Evolutionary conservation across 176 grass and related monocot species (phyloP).

Genomic region (Cenchrus fungigraminus): DNA sequence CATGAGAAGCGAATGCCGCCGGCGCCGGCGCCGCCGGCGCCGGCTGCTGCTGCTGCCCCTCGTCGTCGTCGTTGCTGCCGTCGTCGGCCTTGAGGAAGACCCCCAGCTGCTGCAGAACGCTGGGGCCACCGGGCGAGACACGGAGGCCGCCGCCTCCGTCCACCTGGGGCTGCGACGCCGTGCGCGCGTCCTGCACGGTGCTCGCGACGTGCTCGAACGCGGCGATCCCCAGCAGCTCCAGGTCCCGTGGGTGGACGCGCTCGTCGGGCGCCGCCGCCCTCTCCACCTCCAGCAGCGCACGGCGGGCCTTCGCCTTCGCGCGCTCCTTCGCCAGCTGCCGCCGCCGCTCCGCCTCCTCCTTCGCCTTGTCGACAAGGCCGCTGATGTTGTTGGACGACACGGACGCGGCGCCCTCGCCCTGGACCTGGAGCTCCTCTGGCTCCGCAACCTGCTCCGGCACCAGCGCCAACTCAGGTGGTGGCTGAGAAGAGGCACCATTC

Average conservation of each 20-base stretch:
- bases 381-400: background rate
- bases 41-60: background rate
- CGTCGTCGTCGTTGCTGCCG: background rate
- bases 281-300: constrained; percentile 15
- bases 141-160: background rate
- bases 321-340: constrained; percentile 12
- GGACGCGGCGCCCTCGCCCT: background rate
- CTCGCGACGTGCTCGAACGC: constrained; percentile 48
- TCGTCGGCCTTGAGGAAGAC: constrained; percentile 28
- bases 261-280: background rate
- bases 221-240: constrained; percentile 41
- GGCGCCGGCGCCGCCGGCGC: too few species aligned
- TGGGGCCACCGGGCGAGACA: background rate
- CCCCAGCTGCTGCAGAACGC: constrained; percentile 43
- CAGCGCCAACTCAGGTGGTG: background rate
- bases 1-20: background rate
- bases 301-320: constrained; percentile 25
- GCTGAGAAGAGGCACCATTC: background rate
- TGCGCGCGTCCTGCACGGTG: background rate
- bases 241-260: constrained; percentile 33
- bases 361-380: constrained; percentile 36
- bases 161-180: background rate
- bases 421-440: background rate
- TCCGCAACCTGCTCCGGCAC: background rate
- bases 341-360: background rate